Evolutionary conservation across 192 early-diverging fungal species (phyloP).

Genomic region (Helicostylum pulchrum): DNA sequence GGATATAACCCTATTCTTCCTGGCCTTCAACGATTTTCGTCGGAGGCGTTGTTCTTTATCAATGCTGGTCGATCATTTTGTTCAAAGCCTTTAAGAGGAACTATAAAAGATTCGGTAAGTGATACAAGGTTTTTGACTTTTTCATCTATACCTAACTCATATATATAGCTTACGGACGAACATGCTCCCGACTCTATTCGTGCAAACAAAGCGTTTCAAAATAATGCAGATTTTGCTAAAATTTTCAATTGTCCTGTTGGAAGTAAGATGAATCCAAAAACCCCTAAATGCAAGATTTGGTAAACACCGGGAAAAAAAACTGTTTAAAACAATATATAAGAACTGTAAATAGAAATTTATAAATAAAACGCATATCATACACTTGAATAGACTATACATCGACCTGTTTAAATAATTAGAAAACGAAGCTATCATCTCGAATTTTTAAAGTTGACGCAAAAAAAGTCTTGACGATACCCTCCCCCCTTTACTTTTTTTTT

Average conservation of each 20-base stretch:
- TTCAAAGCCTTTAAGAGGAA: conserved; percentile 39
- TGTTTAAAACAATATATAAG: no score
- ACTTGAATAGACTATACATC: no score
- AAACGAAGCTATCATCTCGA: no score
- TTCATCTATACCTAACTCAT: neutral
- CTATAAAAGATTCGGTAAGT: conserved; percentile 13
- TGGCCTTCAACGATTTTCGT: conserved; percentile 45
- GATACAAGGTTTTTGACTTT: neutral
- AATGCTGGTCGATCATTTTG: conserved; percentile 68
- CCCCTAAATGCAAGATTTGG: conserved; percentile 45
- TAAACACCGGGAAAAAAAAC: neutral
- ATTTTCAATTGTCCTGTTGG: conserved; percentile 62
- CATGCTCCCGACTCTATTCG: conserved; percentile 62
- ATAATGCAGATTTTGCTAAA: conserved; percentile 60
- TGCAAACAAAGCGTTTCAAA: conserved; percentile 61
- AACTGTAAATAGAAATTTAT: no score
- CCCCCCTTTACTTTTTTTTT: no score
- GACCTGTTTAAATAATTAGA: no score
- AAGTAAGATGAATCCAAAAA: conserved; percentile 62
- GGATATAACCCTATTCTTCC: conserved; percentile 26
- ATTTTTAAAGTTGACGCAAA: no score
- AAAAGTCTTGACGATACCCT: no score
- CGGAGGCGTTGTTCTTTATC: conserved; percentile 62
- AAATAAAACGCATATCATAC: no score
- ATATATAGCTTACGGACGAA: conserved; percentile 42